phyloP scores from a whole-genome alignment of 257 asterid genomes.

The Primulina huaijiensis region DNA sequence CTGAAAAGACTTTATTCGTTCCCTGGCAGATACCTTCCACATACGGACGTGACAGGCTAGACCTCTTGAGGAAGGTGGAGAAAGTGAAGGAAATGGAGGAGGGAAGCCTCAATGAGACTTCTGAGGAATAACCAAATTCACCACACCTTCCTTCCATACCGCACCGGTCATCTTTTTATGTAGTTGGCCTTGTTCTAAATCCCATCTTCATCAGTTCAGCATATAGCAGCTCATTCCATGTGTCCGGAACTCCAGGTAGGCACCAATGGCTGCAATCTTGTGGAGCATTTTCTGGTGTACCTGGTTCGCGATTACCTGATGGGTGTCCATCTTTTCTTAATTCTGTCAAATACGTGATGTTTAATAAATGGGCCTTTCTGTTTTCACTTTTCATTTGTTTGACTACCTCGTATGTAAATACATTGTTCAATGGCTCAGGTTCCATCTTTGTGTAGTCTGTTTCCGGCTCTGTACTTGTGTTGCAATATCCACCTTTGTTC shows the following conservation, averaged over 20 bases:
- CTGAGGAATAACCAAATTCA: slow-evolving; percentile 39
- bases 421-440: slow-evolving; percentile 45
- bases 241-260: slow-evolving; percentile 84
- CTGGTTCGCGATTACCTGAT: slow-evolving; percentile 63
- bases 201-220: slow-evolving; percentile 46
- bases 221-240: slow-evolving; percentile 70
- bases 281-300: slow-evolving; percentile 53
- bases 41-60: slow-evolving; percentile 83
- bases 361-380: slow-evolving; percentile 33
- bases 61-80: slow-evolving; percentile 90
- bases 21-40: slow-evolving; percentile 89
- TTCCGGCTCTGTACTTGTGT: slow-evolving; percentile 43
- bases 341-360: slow-evolving; percentile 63
- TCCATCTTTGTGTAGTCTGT: slow-evolving; percentile 36
- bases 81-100: slow-evolving; percentile 92
- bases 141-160: not conserved
- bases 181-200: slow-evolving; percentile 29
- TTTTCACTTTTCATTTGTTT: slow-evolving; percentile 33
- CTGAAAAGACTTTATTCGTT: slow-evolving; percentile 19
- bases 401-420: slow-evolving; percentile 37
- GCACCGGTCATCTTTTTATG: slow-evolving; percentile 14
- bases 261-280: slow-evolving; percentile 96
- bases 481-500: slow-evolving; percentile 40
- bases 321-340: slow-evolving; percentile 79
- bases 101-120: slow-evolving; percentile 41